Evolutionary conservation across 495 filamentous ascomycete species (phyloP), one percentile per base, ranked within the genome.

Genomic region (Xylaria flabelliformis): DNA sequence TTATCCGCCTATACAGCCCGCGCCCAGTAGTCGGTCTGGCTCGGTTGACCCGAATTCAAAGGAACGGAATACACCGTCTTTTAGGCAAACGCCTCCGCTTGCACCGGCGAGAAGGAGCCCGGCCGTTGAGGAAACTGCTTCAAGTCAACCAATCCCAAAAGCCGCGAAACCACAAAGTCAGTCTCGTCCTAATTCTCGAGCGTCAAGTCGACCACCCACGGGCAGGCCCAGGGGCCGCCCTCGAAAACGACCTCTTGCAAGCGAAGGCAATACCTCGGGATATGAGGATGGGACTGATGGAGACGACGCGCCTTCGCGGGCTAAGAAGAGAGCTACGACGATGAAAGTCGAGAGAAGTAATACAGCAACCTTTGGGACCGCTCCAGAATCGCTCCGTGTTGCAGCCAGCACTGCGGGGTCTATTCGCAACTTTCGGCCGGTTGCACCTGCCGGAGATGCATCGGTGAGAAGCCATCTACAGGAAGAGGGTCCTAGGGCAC

Each of bases 381-480:
- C 89, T 59, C 87, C 90, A 24, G 92, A 93, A 48, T 97, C 94
- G 8, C 83, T 97, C n/a, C 87, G 94, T 67, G 93, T 97, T 13
- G 90, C 92, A 73, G 94, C 94, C 24, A 96, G 93, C 79, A 95
- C 93, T 19, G 89, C 94, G 41, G 93, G 93, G 21, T 97, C 94
- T 9, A 86, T 97, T 69, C 92, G 94, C n/a, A 90, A 91, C 55
- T 92, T 97, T 80, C 88, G 93, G 67, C 94, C 94, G 9, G 88
- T 92, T 41, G 87, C 90, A 9, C 80, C 88, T 24, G 88, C 88
- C 41, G 88, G 88, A 50, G 84, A 85, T 7, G 76, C 75, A 0
- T 78, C 85, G 50, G 51, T 48, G 69, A 83, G 73, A 26, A 85
- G 82, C 41, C 88, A 91, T 51, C 77, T 90, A n/a, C 92, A 96